Evolutionary conservation across 148 eudicot species (phyloP).

Genomic region (Nyssa sinensis): DNA sequence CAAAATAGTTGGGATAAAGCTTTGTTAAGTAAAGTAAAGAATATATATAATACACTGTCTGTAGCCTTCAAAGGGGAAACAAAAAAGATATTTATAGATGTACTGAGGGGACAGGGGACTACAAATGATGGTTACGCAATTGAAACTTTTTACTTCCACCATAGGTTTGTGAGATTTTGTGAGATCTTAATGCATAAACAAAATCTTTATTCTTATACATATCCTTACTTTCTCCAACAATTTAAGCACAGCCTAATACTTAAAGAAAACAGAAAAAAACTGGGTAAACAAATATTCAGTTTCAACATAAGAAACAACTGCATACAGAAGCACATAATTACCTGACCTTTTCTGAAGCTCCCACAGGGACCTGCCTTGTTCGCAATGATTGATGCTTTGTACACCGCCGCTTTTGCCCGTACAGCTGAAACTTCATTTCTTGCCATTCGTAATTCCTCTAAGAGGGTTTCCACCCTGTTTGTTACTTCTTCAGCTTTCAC

Average conservation of each 20-base stretch:
- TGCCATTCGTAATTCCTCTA: constrained; percentile 70
- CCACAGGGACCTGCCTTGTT: constrained; percentile 61
- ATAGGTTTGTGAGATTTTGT: background rate
- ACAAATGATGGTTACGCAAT: background rate
- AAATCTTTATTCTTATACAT: background rate
- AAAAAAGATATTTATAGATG: too few species aligned
- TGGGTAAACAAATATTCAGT: background rate
- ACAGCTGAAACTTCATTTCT: constrained; percentile 85
- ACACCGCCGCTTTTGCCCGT: constrained; percentile 75
- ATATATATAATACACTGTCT: too few species aligned
- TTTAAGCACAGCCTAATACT: background rate
- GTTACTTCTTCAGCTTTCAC: constrained; percentile 94
- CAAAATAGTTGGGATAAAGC: too few species aligned
- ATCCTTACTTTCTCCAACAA: background rate
- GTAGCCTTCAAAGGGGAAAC: too few species aligned
- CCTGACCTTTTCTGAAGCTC: constrained; percentile 58
- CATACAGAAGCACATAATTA: constrained; percentile 13
- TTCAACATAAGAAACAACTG: background rate
- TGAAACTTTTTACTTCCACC: background rate
- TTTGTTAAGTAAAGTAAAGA: too few species aligned
- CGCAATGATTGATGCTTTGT: constrained; percentile 67
- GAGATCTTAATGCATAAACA: background rate
- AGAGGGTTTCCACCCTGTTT: constrained; percentile 59
- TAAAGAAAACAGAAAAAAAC: background rate
- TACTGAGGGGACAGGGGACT: too few species aligned